Percentiles rank a stretch among this genome's conserved stretches.
phyloP scores from a whole-genome alignment of 371 early-diverging fungal genomes.

The Mucor circinelloides region DNA sequence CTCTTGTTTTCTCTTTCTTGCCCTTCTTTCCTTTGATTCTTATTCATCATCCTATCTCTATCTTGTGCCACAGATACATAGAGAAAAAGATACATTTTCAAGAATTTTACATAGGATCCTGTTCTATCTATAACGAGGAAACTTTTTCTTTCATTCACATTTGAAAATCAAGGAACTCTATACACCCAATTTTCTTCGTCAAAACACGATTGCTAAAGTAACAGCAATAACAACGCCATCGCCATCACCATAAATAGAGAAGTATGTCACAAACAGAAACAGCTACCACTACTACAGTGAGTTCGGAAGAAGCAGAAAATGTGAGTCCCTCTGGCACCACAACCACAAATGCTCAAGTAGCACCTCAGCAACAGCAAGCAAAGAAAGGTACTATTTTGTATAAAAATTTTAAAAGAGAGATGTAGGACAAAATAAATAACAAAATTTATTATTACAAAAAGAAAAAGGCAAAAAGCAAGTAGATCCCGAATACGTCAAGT shows the following conservation, averaged over 20 bases:
- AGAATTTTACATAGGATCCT: not conserved
- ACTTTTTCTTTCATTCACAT: not conserved
- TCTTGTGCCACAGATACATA: not conserved
- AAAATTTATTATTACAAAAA: not conserved
- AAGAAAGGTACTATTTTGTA: slow-evolving; percentile 12
- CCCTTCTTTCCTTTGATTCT: not conserved
- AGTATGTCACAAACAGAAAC: slow-evolving; percentile 28
- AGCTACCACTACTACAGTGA: not conserved
- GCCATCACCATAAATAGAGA: not conserved
- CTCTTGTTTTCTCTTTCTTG: not conserved
- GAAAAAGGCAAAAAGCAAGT: slow-evolving; percentile 31
- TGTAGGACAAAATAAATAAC: slow-evolving; percentile 29
- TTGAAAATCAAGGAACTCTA: not conserved
- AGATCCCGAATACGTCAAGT: slow-evolving; percentile 36
- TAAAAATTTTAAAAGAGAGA: not conserved
- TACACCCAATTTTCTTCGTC: not conserved
- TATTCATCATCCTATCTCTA: not conserved
- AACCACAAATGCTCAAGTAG: slow-evolving; percentile 18
- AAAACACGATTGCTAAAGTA: not conserved
- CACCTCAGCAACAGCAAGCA: slow-evolving; percentile 7
- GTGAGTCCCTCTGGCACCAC: not conserved
- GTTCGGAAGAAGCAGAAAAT: slow-evolving; percentile 12
- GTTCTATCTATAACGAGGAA: not conserved
- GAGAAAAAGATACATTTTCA: not conserved
- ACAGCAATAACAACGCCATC: not conserved